These are phyloP conservation scores for Asterochloris sp. DNA, from an alignment of 139 green algal genomes.

Conservation along the genomic window DNA sequence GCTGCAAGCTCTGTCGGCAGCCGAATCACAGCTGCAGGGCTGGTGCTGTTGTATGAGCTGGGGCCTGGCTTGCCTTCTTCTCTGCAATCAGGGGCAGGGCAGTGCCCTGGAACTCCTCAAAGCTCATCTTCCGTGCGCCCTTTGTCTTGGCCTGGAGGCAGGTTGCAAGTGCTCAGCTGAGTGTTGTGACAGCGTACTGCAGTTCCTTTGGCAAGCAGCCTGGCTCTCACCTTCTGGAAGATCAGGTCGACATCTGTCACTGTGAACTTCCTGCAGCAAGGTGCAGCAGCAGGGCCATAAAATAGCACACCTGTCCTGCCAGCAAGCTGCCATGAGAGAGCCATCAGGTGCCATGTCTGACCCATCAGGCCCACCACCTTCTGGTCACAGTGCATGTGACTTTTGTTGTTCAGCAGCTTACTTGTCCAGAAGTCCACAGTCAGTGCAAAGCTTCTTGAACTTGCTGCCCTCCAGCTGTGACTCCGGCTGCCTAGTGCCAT, in stretches of 20 bases:
- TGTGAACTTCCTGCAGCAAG: slow-evolving; percentile 21
- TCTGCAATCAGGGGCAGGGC: slow-evolving; percentile 41
- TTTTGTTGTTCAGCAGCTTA: too few species aligned
- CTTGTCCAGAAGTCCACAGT: slow-evolving; percentile 35
- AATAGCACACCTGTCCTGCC: too few species aligned
- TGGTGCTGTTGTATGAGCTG: background rate
- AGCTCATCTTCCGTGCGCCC: slow-evolving; percentile 56
- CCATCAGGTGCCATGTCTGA: too few species aligned
- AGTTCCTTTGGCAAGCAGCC: background rate
- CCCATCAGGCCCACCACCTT: too few species aligned
- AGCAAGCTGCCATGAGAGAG: too few species aligned
- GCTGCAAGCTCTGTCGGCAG: too few species aligned
- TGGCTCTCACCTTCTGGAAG: slow-evolving; percentile 45
- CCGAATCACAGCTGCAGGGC: background rate
- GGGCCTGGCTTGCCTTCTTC: slow-evolving; percentile 39
- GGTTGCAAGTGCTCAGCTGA: background rate
- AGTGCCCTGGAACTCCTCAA: slow-evolving; percentile 34
- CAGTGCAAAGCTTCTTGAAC: slow-evolving; percentile 58
- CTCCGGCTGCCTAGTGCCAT: slow-evolving; percentile 8
- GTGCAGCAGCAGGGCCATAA: too few species aligned
- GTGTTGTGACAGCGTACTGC: background rate
- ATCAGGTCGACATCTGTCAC: slow-evolving; percentile 61
- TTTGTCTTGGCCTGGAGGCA: slow-evolving; percentile 55
- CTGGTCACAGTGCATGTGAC: too few species aligned
- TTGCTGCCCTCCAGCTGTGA: slow-evolving; percentile 31